Conservation (phyloP, 805 yeast genomes). For the Cyberlindnera samutprakarnensis region DNA sequence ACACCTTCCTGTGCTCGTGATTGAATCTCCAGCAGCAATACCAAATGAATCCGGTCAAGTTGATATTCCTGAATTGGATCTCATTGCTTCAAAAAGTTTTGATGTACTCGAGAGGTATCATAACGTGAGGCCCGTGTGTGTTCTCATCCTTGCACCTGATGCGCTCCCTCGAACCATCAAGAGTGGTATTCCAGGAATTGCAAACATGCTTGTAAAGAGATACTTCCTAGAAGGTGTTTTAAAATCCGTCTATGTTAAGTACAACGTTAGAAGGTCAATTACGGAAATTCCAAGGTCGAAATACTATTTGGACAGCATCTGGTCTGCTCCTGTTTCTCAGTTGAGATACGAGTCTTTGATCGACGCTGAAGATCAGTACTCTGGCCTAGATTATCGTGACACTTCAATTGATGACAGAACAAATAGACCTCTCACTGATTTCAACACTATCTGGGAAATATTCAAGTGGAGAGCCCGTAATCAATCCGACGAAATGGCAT, state of each 20-base stretch:
- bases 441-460: slow-evolving; percentile 61
- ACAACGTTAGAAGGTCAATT: slow-evolving; percentile 57
- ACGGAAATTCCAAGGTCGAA: slow-evolving; percentile 65
- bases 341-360: slow-evolving; percentile 51
- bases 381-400: slow-evolving; percentile 74
- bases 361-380: slow-evolving; percentile 63
- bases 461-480: slow-evolving; percentile 70
- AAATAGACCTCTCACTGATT: slow-evolving; percentile 65
- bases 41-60: slow-evolving; percentile 22
- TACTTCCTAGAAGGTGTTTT: slow-evolving; percentile 74
- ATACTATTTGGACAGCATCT: slow-evolving; percentile 73
- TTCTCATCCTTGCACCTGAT: slow-evolving; percentile 71
- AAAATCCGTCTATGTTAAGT: slow-evolving; percentile 74
- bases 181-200: slow-evolving; percentile 86
- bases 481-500: slow-evolving; percentile 78
- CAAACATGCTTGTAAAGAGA: slow-evolving; percentile 78
- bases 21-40: slow-evolving; percentile 59
- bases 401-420: slow-evolving; percentile 74
- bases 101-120: slow-evolving; percentile 48
- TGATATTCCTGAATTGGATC: slow-evolving; percentile 37
- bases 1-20: slow-evolving; percentile 74
- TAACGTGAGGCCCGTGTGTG: slow-evolving; percentile 72
- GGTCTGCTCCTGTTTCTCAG: slow-evolving; percentile 58
- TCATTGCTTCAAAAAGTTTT: slow-evolving; percentile 40
- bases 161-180: slow-evolving; percentile 77